Evolutionary conservation across 768 basidiomycete species (phyloP), one percentile per base, ranked within the genome.

Genomic region (Russula compacta): DNA sequence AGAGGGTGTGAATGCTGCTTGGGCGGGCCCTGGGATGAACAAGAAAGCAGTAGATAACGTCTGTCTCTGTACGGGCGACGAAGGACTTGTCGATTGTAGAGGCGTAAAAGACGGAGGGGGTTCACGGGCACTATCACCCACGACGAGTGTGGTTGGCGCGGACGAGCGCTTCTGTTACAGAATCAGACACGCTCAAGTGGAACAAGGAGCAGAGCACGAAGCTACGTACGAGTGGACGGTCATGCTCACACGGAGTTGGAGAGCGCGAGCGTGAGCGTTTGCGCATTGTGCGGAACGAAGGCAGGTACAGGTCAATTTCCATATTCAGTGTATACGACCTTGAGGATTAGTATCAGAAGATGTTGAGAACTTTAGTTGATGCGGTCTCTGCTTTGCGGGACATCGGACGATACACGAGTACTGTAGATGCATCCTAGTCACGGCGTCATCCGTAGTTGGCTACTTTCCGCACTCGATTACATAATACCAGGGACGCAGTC

Each of bases 301-400:
- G 72, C 17, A 80, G 75, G 39, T 79, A 78, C 71, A 81, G 77
- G 73, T 83, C 80, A 58, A 84, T 68, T 67, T 85, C 82, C 81
- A 87, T 83, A 64, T 73, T 73, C n/a, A 10, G 35, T 33, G 36
- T 33, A 35, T 7, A 17, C 40, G 19, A 36, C 32, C 21, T 29
- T 33, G 38, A 17, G 51, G n/a, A 29, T 29, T 3, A 29, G 24
- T 29, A 29, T 29, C 24, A 29, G 24, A 29, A 29, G 24, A 29
- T 29, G 24, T 29, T 29, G 24, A 29, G 24, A 29, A 29, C 24
- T 29, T 29, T 29, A 29, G 24, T 29, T 29, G 24, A 29, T 29
- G 24, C n/a, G n/a, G n/a, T n/a, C n/a, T n/a, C n/a, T n/a, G n/a
- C 24, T 29, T 3, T 29, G 24, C 24, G 24, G 24, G 24, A 29